Percentiles rank a stretch among this genome's conserved stretches.
Evolutionary conservation across 2,329 filamentous ascomycete genomes (phyloP).

Genomic region (Mariannaea sp.): DNA sequence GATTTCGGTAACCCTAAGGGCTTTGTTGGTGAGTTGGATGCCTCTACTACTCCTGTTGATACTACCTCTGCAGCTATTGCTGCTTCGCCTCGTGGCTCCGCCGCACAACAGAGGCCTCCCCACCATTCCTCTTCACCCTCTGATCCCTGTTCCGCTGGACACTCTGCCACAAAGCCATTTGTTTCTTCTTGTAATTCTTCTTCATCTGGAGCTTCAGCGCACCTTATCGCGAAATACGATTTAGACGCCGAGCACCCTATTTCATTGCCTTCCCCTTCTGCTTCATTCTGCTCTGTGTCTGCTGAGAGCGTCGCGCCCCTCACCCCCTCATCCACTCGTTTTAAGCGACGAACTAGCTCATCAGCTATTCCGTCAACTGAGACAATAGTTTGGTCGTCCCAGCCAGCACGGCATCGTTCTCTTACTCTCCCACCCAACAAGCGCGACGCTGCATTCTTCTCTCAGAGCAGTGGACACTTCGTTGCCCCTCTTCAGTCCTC

Average conservation of each 20-base stretch:
- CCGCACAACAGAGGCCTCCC: conserved; percentile 22
- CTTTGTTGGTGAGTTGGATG: conserved; percentile 60
- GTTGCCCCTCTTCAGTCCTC: conserved; percentile 24
- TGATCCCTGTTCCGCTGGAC: conserved; percentile 4
- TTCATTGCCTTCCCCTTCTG: conserved; percentile 28
- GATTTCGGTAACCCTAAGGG: conserved; percentile 56
- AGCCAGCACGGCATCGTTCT: conserved; percentile 24
- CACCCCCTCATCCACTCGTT: conserved; percentile 13
- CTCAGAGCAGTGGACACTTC: conserved; percentile 32
- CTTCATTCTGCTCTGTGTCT: conserved; percentile 45
- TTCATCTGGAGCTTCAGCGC: conserved; percentile 24
- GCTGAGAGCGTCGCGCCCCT: conserved; percentile 24
- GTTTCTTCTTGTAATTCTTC: conserved; percentile 29
- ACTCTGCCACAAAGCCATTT: not conserved
- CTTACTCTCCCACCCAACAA: conserved; percentile 26
- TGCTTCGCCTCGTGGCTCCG: conserved; percentile 15
- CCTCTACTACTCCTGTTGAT: conserved; percentile 26
- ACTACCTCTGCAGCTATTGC: conserved; percentile 1
- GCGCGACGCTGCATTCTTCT: conserved; percentile 28
- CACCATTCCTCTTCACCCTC: conserved; percentile 11
- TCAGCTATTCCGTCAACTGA: conserved; percentile 33
- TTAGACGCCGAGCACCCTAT: conserved; percentile 26
- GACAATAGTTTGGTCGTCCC: conserved; percentile 30
- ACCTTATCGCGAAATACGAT: conserved; percentile 21
- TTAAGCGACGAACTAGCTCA: conserved; percentile 26